Base-by-base conservation (phyloP, 1,284 basidiomycete genomes). In the Trichosporon ovoides region DNA sequence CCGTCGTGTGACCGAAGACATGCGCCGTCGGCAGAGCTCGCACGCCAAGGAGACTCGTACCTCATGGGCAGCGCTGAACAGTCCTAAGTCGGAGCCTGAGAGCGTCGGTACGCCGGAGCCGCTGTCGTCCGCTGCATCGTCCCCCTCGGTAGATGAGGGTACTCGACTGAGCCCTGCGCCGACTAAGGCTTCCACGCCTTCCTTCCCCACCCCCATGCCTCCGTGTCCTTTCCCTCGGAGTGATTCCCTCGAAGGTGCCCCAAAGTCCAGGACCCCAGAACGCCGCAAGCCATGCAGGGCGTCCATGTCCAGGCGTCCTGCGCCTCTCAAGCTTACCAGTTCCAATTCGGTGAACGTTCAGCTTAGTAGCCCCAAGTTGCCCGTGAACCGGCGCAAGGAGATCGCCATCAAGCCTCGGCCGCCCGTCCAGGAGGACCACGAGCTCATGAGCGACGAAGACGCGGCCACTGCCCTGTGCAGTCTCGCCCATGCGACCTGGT, bases 181-280 rank as follows among this genome's bases (percentile, higher is more conserved):
- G 28, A 48, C 43, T 48, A 48, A 48, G 43, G 43, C 43, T 48
- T 16, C 43, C 43, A 31, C 43, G 24, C 43, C 43, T 28, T 19
- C 43, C 24, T 24, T 22, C 28, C 14, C 24, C 24, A 3, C 12
- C 3, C 24, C 43, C 28, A 31, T 31, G 5, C 28, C 28, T 9
- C 28, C 28, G 28, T 5, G 5, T 7, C 11, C 43, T 16, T 16
- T 12, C 14, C 35, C 35, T 37, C 43, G 24, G 43, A 48, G 28
- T 22, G 28, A 48, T n/a, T 28, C 43, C 43, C 43, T 31, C 43
- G 28, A 48, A 7, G 43, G 22, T 16, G 10, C 24, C 43, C 43
- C 24, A 24, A 46, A 46, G 20, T 3, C 40, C 20, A 24, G 20
- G 12, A 9, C 28, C 4, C 28, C 28, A 9, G 28, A 31, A 31